Conservation (phyloP, 805 yeast genomes). For the Ogataea siamensis region DNA sequence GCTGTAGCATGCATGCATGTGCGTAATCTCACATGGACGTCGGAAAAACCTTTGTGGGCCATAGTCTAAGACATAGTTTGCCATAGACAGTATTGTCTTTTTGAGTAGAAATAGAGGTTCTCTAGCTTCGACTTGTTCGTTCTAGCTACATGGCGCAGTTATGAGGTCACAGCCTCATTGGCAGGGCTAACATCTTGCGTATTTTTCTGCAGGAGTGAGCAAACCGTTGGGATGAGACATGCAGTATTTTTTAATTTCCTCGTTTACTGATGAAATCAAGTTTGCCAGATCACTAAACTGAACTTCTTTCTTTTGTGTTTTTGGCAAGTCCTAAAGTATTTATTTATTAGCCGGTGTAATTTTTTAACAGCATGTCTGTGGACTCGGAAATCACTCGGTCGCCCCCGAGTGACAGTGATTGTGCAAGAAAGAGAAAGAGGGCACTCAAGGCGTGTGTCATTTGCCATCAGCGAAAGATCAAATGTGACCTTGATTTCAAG, state of each 20-base stretch:
- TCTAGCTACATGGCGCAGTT: neutral
- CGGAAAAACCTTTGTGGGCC: neutral
- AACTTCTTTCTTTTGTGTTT: neutral
- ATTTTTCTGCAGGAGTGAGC: conserved; percentile 4
- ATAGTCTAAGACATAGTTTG: neutral
- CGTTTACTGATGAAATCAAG: neutral
- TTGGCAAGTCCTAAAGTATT: neutral
- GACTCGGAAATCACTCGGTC: conserved; percentile 6
- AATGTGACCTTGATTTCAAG: conserved; percentile 62
- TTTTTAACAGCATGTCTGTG: conserved; percentile 1
- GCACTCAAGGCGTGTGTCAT: conserved; percentile 71
- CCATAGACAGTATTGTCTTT: neutral
- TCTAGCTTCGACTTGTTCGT: neutral
- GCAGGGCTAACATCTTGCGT: neutral
- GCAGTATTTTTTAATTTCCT: neutral
- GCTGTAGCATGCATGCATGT: neutral
- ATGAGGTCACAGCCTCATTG: neutral
- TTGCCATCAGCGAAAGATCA: conserved; percentile 67
- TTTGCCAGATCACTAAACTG: conserved; percentile 2
- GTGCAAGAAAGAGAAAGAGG: conserved; percentile 42
- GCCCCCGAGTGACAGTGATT: conserved; percentile 10
- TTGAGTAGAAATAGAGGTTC: neutral
- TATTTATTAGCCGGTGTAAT: neutral
- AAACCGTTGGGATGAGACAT: conserved; percentile 6
- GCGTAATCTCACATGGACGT: conserved; percentile 1